These are phyloP conservation scores for Termitomyces titanicus DNA, from an alignment of 768 basidiomycete genomes.

Conservation along the genomic window DNA sequence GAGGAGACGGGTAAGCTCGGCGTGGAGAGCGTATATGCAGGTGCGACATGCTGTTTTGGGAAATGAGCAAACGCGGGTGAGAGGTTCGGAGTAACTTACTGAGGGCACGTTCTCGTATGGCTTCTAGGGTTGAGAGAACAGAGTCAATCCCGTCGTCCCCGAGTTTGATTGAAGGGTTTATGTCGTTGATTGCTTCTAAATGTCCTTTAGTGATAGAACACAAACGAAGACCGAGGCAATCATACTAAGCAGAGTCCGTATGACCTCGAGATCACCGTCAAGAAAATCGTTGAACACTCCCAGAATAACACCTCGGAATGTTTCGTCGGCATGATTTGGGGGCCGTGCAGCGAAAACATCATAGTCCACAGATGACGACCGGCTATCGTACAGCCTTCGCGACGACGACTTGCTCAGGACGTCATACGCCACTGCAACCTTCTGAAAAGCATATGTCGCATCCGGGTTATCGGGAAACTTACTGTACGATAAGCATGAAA, in stretches of 20 bases:
- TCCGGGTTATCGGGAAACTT: constrained; percentile 77
- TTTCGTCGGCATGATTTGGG: constrained; percentile 67
- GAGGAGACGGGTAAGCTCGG: constrained; percentile 71
- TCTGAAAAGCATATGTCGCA: constrained; percentile 84
- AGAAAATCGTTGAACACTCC: constrained; percentile 79
- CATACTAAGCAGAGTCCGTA: constrained; percentile 71
- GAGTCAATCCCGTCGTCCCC: constrained; percentile 78
- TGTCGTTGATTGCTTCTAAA: constrained; percentile 71
- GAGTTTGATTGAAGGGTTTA: constrained; percentile 73
- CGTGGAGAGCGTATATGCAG: constrained; percentile 69
- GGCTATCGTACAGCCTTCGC: constrained; percentile 65
- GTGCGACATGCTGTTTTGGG: constrained; percentile 60
- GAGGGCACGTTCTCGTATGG: constrained; percentile 71
- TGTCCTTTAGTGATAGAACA: not conserved
- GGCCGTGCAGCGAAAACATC: constrained; percentile 55
- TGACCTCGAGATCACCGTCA: constrained; percentile 85
- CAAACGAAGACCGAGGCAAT: constrained; percentile 7
- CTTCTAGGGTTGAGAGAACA: constrained; percentile 65
- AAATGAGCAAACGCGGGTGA: not conserved
- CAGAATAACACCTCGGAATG: constrained; percentile 69
- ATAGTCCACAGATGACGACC: constrained; percentile 40
- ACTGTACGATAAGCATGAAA: constrained; percentile 34
- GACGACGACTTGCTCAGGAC: constrained; percentile 72
- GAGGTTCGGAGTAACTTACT: constrained; percentile 40
- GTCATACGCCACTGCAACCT: constrained; percentile 80